Evolutionary conservation across 2,329 filamentous ascomycete genomes (phyloP).

Genomic region (Tricladium varicosporioides): DNA sequence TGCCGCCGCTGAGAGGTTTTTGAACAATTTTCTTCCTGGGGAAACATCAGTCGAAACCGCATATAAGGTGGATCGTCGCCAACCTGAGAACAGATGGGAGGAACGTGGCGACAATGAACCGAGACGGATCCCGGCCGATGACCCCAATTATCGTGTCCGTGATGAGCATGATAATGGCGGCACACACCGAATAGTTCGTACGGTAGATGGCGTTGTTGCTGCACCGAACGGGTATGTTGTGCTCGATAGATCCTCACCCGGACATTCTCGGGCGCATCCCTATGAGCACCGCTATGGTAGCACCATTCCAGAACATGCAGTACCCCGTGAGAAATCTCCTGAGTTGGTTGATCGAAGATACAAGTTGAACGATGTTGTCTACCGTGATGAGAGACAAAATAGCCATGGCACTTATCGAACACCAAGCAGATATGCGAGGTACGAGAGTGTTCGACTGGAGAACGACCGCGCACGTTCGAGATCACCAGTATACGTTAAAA

Average conservation of each 20-base stretch:
- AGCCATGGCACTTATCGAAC: slow-evolving; percentile 28
- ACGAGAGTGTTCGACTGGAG: slow-evolving; percentile 35
- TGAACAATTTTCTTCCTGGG: slow-evolving; percentile 35
- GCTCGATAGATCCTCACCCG: slow-evolving; percentile 21
- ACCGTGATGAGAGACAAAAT: slow-evolving; percentile 34
- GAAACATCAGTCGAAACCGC: slow-evolving; percentile 13
- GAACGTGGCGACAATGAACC: slow-evolving; percentile 15
- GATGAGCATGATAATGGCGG: slow-evolving; percentile 19
- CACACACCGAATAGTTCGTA: slow-evolving; percentile 9
- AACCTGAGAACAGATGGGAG: slow-evolving; percentile 20
- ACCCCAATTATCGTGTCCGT: slow-evolving; percentile 16
- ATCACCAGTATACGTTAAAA: slow-evolving; percentile 36
- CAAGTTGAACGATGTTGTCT: slow-evolving; percentile 33
- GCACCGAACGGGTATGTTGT: slow-evolving; percentile 17
- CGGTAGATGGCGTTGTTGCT: slow-evolving; percentile 12
- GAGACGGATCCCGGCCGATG: slow-evolving; percentile 15
- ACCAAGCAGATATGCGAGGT: slow-evolving; percentile 34
- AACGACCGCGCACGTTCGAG: slow-evolving; percentile 34
- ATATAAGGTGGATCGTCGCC: slow-evolving; percentile 10
- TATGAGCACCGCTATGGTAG: slow-evolving; percentile 28
- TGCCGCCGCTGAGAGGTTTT: slow-evolving; percentile 38
- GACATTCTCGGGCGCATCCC: slow-evolving; percentile 22
- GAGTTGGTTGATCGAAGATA: slow-evolving; percentile 35
- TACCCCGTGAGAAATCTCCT: slow-evolving; percentile 29
- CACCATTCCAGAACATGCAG: slow-evolving; percentile 16